Conservation (phyloP, 108 stramenopile genomes). For the Cyclotella sp. region DNA sequence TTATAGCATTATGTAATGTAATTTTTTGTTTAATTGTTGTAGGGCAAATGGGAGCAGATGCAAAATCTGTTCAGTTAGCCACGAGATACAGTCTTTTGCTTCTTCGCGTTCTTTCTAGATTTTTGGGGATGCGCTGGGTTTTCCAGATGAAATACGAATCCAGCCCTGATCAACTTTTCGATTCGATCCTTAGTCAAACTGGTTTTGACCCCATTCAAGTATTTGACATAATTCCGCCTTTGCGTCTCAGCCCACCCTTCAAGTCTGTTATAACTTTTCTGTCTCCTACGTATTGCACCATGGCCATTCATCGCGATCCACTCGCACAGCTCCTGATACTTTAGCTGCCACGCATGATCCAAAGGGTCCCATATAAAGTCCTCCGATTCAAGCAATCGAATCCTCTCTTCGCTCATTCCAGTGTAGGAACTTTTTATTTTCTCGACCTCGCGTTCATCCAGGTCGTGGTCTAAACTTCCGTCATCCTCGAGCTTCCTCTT, state of each 20-base stretch:
- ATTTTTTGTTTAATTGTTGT: background rate
- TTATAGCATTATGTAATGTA: background rate
- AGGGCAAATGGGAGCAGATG: too few species aligned
- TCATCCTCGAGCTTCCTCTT: constrained; percentile 31
- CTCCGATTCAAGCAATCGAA: constrained; percentile 43
- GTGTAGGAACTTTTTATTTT: constrained; percentile 22
- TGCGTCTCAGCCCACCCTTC: constrained; percentile 80
- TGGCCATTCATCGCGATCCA: constrained; percentile 45
- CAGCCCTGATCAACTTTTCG: constrained; percentile 68
- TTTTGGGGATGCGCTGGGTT: background rate
- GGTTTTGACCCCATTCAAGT: constrained; percentile 64
- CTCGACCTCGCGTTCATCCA: constrained; percentile 30
- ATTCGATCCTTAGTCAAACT: constrained; percentile 76
- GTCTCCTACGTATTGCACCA: constrained; percentile 18
- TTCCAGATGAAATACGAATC: constrained; percentile 51
- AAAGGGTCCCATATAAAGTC: constrained; percentile 51
- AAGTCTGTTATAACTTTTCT: constrained; percentile 45
- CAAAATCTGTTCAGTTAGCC: background rate
- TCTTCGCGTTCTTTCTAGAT: background rate
- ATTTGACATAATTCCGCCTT: constrained; percentile 60
- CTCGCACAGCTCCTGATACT: constrained; percentile 43
- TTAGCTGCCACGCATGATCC: constrained; percentile 39
- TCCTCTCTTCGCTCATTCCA: constrained; percentile 52
- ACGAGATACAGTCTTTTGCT: background rate
- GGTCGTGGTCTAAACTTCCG: background rate